Conservation (phyloP, 371 early-diverging fungal species). For the Saksenaea oblongispora region DNA sequence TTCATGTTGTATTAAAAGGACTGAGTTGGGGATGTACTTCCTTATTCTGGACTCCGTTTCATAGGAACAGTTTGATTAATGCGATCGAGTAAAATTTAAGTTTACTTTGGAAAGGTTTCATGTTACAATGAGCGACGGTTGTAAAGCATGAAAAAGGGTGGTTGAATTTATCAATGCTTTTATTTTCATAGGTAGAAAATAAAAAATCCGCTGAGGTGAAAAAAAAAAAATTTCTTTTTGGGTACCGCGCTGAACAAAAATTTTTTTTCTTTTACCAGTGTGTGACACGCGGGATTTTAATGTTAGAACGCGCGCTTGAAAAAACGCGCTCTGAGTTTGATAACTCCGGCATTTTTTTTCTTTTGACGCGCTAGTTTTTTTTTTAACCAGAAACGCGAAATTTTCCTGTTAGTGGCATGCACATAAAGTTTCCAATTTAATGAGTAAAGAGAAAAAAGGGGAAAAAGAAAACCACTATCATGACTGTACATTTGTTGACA, state of each 20-base stretch:
- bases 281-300: conserved; percentile 2
- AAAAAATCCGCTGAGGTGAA: not conserved
- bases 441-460: not conserved
- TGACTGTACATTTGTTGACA: conserved; percentile 5
- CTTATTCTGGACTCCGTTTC: too few relatives aligned
- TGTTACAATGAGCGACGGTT: too few relatives aligned
- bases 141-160: too few relatives aligned
- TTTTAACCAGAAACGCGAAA: not conserved
- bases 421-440: conserved; percentile 3
- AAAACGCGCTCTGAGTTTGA: not conserved
- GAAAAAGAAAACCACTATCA: conserved; percentile 2
- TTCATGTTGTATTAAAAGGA: too few relatives aligned
- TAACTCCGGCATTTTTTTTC: not conserved
- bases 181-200: not conserved
- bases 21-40: too few relatives aligned
- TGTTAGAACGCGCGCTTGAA: conserved; percentile 1
- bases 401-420: not conserved
- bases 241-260: not conserved
- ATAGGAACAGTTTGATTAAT: too few relatives aligned
- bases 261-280: not conserved
- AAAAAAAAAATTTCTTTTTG: not conserved
- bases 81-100: too few relatives aligned
- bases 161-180: too few relatives aligned
- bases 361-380: not conserved
- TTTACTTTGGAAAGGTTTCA: too few relatives aligned